These are phyloP conservation scores for Hericium erinaceus DNA, from an alignment of 768 basidiomycete genomes.

Conservation along the genomic window DNA sequence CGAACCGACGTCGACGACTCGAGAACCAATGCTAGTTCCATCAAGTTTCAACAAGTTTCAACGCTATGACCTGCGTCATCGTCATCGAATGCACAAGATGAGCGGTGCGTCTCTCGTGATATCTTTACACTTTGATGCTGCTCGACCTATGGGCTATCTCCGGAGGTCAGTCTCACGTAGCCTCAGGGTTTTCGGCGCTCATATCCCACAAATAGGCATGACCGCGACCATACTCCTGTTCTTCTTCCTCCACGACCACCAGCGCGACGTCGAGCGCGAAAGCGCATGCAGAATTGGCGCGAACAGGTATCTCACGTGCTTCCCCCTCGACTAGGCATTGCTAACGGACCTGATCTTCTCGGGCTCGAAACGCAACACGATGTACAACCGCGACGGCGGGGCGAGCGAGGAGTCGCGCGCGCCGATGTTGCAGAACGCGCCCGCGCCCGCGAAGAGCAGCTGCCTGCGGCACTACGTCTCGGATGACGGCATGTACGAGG, in stretches of 20 bases:
- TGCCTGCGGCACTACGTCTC: constrained; percentile 45
- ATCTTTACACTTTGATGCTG: no score
- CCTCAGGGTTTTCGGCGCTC: neutral
- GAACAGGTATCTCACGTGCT: constrained; percentile 64
- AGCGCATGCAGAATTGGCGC: constrained; percentile 82
- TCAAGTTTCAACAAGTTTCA: no score
- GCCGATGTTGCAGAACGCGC: constrained; percentile 39
- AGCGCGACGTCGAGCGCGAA: constrained; percentile 69
- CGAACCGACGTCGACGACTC: no score
- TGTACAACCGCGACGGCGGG: constrained; percentile 27
- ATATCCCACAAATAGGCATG: constrained; percentile 46
- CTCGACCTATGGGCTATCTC: constrained; percentile 38
- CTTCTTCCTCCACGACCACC: constrained; percentile 61
- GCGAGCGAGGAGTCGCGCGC: constrained; percentile 45
- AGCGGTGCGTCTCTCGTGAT: no score
- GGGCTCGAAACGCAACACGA: constrained; percentile 35
- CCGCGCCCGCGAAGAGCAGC: constrained; percentile 27
- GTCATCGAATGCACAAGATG: no score
- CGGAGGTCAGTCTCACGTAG: constrained; percentile 35
- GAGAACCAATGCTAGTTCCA: no score
- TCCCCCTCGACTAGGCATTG: constrained; percentile 22
- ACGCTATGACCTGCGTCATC: no score
- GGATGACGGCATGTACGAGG: constrained; percentile 30
- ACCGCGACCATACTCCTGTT: constrained; percentile 57
- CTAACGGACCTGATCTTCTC: constrained; percentile 32